Evolutionary conservation across 768 basidiomycete genomes (phyloP), one percentile per base, ranked within the genome.

Genomic region (Exsudoporus frostii): DNA sequence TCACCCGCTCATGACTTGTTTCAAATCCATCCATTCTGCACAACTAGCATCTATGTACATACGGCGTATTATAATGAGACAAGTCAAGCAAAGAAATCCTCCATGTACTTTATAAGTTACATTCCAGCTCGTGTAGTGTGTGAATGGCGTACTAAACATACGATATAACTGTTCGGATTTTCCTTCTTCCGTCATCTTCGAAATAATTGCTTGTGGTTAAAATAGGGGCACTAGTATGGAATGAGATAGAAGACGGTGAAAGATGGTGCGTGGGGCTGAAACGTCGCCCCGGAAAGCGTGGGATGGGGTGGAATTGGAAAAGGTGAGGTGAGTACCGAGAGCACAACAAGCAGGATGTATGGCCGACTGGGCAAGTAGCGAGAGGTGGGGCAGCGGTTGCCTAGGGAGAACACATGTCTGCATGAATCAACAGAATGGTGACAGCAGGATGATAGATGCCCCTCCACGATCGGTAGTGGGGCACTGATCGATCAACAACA

Each of bases 401-500:
- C 14, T 25, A 2, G 37, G 29, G 7, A 37, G 8, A 13, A 37
- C 30, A 17, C 27, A 24, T 19, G 48, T 38, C 30, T 25, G 45
- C 30, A 40, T 34, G 17, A 25, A 33, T 39, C 30, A 7, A 37
- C 37, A 45, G 32, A 24, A 48, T 19, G 39, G 48, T 52, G 39
- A 45, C 29, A 55, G 2, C 15, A n/a, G 39, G 36, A 17, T 43
- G 50, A 25, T 25, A 36, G 39, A 46, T 7, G 20, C 25, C 25
- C 49, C 41, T 29, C 43, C 49, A 36, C 45, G n/a, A 25, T 44
- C 36, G 17, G 45, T 36, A 20, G 46, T 19, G 48, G 51, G 27
- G 27, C 14, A 45, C 44, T 29, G 54, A 62, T 55, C 60, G 49
- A 64, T 64, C 48, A 11, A 45, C 19, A 30, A 13, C 33, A 15